Conservation (phyloP, 441 rosid genomes). For the Erodium trifolium region DNA sequence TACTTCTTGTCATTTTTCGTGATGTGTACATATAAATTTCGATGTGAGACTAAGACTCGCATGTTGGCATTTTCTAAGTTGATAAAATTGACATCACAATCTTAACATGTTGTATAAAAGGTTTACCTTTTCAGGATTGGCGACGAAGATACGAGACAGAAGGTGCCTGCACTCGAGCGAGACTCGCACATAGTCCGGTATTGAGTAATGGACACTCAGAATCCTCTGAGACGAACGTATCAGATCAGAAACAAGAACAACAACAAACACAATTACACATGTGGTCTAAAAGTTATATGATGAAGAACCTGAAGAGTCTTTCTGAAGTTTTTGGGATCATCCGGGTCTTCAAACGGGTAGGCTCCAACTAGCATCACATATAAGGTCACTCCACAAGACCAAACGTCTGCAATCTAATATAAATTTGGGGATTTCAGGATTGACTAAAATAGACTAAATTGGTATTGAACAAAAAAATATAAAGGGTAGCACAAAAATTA, state of each 20-base stretch:
- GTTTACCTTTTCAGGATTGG: constrained; percentile 72
- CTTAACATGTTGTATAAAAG: too few species aligned
- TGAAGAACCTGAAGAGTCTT: constrained; percentile 63
- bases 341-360: constrained; percentile 96
- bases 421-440: background rate
- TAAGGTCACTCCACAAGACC: constrained; percentile 98
- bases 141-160: constrained; percentile 85
- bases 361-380: constrained; percentile 99
- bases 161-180: constrained; percentile 82
- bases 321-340: constrained; percentile 87
- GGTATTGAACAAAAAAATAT: background rate
- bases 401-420: constrained; percentile 84
- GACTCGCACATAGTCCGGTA: constrained; percentile 87
- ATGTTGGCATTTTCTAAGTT: too few species aligned
- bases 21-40: too few species aligned
- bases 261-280: background rate
- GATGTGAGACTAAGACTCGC: too few species aligned
- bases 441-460: too few species aligned
- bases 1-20: too few species aligned
- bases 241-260: background rate
- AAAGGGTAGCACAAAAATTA: constrained; percentile 16
- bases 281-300: background rate
- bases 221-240: constrained; percentile 50
- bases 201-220: constrained; percentile 84
- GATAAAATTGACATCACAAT: too few species aligned